Percentiles rank a stretch among this genome's conserved stretches.
Conservation (phyloP, 1,284 basidiomycete species). For the Tilletia horrida region DNA sequence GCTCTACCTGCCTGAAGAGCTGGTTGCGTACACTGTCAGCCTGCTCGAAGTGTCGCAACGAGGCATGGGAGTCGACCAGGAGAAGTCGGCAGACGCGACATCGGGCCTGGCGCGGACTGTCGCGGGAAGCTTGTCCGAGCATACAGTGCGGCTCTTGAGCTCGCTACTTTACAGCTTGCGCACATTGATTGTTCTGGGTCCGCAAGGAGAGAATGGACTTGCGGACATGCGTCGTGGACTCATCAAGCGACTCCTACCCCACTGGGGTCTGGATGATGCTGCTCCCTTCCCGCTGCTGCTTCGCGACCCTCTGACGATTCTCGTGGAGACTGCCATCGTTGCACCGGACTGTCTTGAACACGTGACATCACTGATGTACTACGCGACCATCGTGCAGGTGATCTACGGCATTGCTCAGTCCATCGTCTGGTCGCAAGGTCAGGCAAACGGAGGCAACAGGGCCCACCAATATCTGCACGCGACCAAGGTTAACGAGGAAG, state of each 20-base stretch:
- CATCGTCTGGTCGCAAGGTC: slow-evolving; percentile 40
- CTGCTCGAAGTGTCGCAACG: slow-evolving; percentile 49
- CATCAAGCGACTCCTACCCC: slow-evolving; percentile 50
- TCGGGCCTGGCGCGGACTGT: slow-evolving; percentile 27
- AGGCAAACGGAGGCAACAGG: slow-evolving; percentile 16
- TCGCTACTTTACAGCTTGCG: slow-evolving; percentile 43
- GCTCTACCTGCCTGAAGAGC: slow-evolving; percentile 51
- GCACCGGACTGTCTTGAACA: slow-evolving; percentile 44
- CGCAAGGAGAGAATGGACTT: slow-evolving; percentile 20
- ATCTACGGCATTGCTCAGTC: slow-evolving; percentile 54
- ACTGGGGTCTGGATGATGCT: slow-evolving; percentile 50
- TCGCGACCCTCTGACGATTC: slow-evolving; percentile 49
- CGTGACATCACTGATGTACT: slow-evolving; percentile 53
- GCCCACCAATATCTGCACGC: slow-evolving; percentile 31
- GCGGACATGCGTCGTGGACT: slow-evolving; percentile 47
- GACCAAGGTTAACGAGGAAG: slow-evolving; percentile 28
- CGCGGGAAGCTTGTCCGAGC: slow-evolving; percentile 36
- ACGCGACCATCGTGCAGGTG: slow-evolving; percentile 48
- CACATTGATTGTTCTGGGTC: slow-evolving; percentile 31
- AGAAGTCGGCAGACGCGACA: background rate
- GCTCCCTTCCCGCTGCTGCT: slow-evolving; percentile 49
- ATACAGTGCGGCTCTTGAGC: slow-evolving; percentile 37
- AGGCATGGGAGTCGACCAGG: slow-evolving; percentile 25
- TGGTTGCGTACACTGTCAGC: slow-evolving; percentile 52
- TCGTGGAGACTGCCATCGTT: slow-evolving; percentile 49